Percentiles rank a stretch among this genome's conserved stretches.
Evolutionary conservation across 2,329 filamentous ascomycete species (phyloP).

Genomic region (Phialophora tarda): DNA sequence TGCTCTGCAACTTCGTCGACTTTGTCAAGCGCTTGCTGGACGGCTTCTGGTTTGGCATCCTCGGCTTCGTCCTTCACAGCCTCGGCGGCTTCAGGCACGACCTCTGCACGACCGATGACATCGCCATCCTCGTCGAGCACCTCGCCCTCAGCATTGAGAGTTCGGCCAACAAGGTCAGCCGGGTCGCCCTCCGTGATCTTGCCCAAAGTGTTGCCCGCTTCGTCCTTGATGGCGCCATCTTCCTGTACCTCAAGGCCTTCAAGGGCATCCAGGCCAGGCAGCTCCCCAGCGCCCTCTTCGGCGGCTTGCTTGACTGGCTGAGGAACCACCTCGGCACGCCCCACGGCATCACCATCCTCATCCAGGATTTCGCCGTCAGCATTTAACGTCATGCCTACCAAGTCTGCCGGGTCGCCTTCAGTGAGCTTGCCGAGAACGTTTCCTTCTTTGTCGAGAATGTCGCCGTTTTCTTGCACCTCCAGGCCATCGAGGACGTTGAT

Average conservation of each 20-base stretch:
- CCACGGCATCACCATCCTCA: conserved; percentile 48
- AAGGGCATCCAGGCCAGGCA: conserved; percentile 46
- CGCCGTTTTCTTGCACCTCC: conserved; percentile 59
- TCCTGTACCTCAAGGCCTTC: conserved; percentile 54
- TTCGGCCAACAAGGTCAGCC: conserved; percentile 48
- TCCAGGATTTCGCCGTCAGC: conserved; percentile 51
- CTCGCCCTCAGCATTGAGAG: conserved; percentile 50
- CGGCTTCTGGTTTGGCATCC: conserved; percentile 39
- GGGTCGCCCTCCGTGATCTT: conserved; percentile 51
- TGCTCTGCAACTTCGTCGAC: conserved; percentile 46
- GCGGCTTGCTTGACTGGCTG: conserved; percentile 56
- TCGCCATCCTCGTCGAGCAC: conserved; percentile 46
- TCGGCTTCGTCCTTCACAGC: neutral
- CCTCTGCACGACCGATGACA: conserved; percentile 46
- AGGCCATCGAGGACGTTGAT: conserved; percentile 47
- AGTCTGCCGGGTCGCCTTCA: conserved; percentile 50
- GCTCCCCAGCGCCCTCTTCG: conserved; percentile 54
- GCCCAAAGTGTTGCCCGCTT: conserved; percentile 47
- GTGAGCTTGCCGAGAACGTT: conserved; percentile 48
- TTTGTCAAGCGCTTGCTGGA: conserved; percentile 53
- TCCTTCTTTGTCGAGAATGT: conserved; percentile 55
- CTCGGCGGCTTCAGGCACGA: conserved; percentile 42
- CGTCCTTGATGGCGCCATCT: conserved; percentile 60
- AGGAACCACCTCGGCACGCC: conserved; percentile 44
- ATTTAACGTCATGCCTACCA: conserved; percentile 49